phyloP scores from a whole-genome alignment of 768 basidiomycete genomes.

The Gelatoporia subvermispora region DNA sequence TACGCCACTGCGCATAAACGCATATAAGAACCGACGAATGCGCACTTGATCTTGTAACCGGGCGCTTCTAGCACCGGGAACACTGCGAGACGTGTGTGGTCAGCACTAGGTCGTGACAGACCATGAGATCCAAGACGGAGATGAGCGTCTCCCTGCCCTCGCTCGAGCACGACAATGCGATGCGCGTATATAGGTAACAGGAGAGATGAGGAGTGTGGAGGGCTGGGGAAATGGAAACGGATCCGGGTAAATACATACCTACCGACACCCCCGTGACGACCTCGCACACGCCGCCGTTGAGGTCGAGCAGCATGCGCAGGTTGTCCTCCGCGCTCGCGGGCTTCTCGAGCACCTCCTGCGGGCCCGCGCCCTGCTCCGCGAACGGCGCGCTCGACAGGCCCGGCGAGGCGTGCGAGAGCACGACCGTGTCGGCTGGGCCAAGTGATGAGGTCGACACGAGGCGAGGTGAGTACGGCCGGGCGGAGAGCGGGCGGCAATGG shows the following conservation, averaged over 20 bases:
- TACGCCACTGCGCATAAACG: neutral
- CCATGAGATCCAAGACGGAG: no score
- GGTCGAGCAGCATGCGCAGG: constrained; percentile 78
- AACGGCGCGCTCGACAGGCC: constrained; percentile 52
- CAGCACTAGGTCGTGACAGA: no score
- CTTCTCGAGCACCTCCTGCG: constrained; percentile 86
- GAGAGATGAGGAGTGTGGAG: neutral
- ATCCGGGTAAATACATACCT: constrained; percentile 37
- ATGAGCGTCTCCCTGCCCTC: neutral
- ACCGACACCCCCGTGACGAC: constrained; percentile 89
- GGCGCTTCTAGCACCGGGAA: constrained; percentile 74
- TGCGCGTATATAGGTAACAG: neutral
- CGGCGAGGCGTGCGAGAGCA: constrained; percentile 73
- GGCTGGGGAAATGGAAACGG: neutral
- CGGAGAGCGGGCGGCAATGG: no score
- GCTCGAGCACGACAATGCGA: neutral
- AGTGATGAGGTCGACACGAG: no score
- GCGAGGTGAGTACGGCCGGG: no score
- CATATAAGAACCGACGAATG: neutral
- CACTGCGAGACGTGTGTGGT: constrained; percentile 43
- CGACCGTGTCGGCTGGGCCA: constrained; percentile 89
- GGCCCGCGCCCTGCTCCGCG: constrained; percentile 42
- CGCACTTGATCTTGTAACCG: constrained; percentile 68
- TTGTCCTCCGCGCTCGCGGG: constrained; percentile 77
- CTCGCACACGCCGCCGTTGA: constrained; percentile 84